Base-by-base conservation (phyloP, 176 grass and related monocot species). In the Zoysia pacifica region DNA sequence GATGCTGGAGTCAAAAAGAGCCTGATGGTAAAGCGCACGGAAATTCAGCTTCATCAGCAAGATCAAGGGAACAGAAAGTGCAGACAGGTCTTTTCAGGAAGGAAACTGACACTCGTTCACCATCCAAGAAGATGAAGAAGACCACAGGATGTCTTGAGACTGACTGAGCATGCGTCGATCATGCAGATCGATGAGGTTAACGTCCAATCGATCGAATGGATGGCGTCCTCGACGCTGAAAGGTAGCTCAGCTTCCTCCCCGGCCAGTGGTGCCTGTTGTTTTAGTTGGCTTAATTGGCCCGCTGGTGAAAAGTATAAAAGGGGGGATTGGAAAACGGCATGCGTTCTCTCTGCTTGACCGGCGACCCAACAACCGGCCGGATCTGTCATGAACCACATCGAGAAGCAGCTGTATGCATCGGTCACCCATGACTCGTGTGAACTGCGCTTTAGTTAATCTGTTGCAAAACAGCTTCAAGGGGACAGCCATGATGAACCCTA, bases 1-100 rank as follows among this genome's bases (percentile, higher is more conserved):
- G 80, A 70, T 82, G 46, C 55, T 48, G 1, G 7, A 85, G 83
- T 85, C 76, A 86, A 79, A 80, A 35, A 67, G 12, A 11, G 16
- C 48, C 44, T 45, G 44, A 37, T 65, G 60, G 65, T 28, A 39
- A 72, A 13, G 38, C 16, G 48, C 20, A 45, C 19, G 6, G 18
- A 53, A 55, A 35, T 44, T 67, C 62, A 82, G 58, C 44, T 70
- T 62, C 65, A 45, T 55, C 28, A 28, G 28, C 28, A 28, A 28
- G 28, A 28, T 28, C 72, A 5, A 20, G 72, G 79, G 48, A 48
- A 11, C 79, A 82, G 4, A 80, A 87, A 82, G 85, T 28, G 41
- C 73, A 28, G 20, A 42, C 73, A 75, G 47, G 68, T 77, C 83
- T 65, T 48, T 48, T 81, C 51, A 75, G 48, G 28, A 39, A 71